Evolutionary conservation across 805 yeast genomes (phyloP).

Genomic region (Lipomyces sp.): DNA sequence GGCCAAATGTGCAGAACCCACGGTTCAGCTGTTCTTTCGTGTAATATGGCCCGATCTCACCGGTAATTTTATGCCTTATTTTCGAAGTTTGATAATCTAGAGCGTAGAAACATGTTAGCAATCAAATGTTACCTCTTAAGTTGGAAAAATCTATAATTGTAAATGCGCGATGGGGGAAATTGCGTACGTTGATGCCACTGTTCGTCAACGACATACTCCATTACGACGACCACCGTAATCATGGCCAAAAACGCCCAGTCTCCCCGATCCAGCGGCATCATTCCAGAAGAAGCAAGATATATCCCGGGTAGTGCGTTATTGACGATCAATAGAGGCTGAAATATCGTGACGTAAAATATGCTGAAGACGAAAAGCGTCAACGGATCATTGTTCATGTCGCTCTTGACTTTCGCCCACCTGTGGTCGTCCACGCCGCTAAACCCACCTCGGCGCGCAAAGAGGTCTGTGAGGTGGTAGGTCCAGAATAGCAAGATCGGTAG

Average conservation of each 20-base stretch:
- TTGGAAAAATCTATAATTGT: too few relatives aligned
- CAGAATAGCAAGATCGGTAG: conserved; percentile 6
- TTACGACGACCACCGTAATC: background rate
- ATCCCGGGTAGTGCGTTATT: conserved; percentile 7
- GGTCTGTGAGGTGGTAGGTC: conserved; percentile 12
- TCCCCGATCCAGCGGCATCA: background rate
- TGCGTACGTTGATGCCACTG: conserved; percentile 12
- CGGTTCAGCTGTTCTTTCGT: conserved; percentile 7
- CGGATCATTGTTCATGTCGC: conserved; percentile 2
- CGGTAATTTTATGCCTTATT: background rate
- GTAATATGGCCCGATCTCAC: background rate
- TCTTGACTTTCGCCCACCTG: conserved; percentile 10
- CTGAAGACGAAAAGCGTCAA: conserved; percentile 6
- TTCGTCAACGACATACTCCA: conserved; percentile 13
- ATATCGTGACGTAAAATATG: conserved; percentile 7
- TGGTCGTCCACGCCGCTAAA: conserved; percentile 13
- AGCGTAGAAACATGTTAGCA: background rate
- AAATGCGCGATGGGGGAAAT: too few relatives aligned
- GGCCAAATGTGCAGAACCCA: conserved; percentile 23
- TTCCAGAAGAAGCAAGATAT: background rate
- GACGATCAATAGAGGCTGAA: conserved; percentile 12
- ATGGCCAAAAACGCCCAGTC: conserved; percentile 6
- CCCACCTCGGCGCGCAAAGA: conserved; percentile 18
- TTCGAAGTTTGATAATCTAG: conserved; percentile 9
- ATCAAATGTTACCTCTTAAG: too few relatives aligned